phyloP scores from a whole-genome alignment of 73 alveolate species.

The Paramecium caudatum region DNA sequence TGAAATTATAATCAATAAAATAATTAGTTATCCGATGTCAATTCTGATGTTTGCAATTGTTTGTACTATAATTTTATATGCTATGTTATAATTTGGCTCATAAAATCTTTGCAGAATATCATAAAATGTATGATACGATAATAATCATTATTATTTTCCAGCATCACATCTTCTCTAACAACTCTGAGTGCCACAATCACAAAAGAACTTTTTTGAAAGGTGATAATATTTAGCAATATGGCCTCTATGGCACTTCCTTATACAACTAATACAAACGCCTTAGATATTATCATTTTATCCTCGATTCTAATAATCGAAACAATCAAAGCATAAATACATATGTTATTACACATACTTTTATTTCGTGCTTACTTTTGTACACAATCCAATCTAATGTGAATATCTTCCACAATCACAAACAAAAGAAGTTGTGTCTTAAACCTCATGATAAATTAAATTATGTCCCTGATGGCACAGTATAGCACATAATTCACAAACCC shows the following conservation, averaged over 20 bases:
- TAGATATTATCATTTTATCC: background rate
- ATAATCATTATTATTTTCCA: no score
- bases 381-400: background rate
- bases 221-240: background rate
- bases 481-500: constrained; percentile 1
- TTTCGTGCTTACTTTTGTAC: constrained; percentile 40
- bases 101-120: no score
- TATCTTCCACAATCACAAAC: constrained; percentile 73
- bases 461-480: constrained; percentile 19
- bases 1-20: no score
- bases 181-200: constrained; percentile 43
- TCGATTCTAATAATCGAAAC: background rate
- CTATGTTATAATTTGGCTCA: no score
- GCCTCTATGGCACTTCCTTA: background rate
- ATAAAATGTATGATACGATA: no score
- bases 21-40: no score
- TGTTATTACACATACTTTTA: constrained; percentile 5
- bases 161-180: background rate
- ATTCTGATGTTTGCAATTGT: no score
- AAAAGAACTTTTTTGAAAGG: background rate
- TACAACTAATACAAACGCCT: background rate
- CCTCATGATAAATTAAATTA: background rate
- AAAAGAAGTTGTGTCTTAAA: background rate
- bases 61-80: no score
- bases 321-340: constrained; percentile 59